Evolutionary conservation across 1,139 yeast genomes (phyloP).

Genomic region (Suhomyces coccinellae): DNA sequence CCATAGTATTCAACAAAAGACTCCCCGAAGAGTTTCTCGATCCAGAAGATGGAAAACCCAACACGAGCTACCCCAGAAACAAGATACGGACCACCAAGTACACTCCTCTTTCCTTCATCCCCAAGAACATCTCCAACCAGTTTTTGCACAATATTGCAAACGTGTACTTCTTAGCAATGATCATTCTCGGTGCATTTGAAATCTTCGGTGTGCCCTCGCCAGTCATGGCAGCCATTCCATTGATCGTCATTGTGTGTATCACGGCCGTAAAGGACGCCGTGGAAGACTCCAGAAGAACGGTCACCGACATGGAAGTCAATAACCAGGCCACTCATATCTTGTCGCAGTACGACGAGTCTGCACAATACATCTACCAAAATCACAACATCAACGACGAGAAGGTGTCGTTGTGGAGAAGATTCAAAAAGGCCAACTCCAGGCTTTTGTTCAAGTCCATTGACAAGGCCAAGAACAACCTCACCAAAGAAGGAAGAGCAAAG

Average conservation of each 20-base stretch:
- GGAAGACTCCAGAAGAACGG: slow-evolving; percentile 57
- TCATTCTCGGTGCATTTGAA: slow-evolving; percentile 52
- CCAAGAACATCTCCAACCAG: slow-evolving; percentile 52
- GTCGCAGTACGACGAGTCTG: slow-evolving; percentile 16
- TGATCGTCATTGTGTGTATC: slow-evolving; percentile 55
- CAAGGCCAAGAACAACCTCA: slow-evolving; percentile 31
- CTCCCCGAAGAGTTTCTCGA: slow-evolving; percentile 66
- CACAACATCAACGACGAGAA: slow-evolving; percentile 48
- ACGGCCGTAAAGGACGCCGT: slow-evolving; percentile 60
- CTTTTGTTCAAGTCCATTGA: slow-evolving; percentile 31
- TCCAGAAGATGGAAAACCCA: slow-evolving; percentile 36
- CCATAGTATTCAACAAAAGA: slow-evolving; percentile 65
- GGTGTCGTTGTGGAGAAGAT: slow-evolving; percentile 58
- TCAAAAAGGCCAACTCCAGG: slow-evolving; percentile 51
- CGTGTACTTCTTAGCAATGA: slow-evolving; percentile 51
- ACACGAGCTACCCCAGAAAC: slow-evolving; percentile 46
- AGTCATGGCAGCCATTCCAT: slow-evolving; percentile 56
- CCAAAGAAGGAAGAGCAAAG: slow-evolving; percentile 39
- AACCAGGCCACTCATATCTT: slow-evolving; percentile 51
- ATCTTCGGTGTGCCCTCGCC: slow-evolving; percentile 63
- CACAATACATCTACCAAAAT: slow-evolving; percentile 33
- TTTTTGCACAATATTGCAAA: slow-evolving; percentile 56
- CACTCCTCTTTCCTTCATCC: slow-evolving; percentile 55
- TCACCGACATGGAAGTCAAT: slow-evolving; percentile 55
- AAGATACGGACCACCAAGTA: slow-evolving; percentile 62